These are phyloP conservation scores for Syzygium malaccense DNA, from an alignment of 441 rosid genomes.

Conservation along the genomic window DNA sequence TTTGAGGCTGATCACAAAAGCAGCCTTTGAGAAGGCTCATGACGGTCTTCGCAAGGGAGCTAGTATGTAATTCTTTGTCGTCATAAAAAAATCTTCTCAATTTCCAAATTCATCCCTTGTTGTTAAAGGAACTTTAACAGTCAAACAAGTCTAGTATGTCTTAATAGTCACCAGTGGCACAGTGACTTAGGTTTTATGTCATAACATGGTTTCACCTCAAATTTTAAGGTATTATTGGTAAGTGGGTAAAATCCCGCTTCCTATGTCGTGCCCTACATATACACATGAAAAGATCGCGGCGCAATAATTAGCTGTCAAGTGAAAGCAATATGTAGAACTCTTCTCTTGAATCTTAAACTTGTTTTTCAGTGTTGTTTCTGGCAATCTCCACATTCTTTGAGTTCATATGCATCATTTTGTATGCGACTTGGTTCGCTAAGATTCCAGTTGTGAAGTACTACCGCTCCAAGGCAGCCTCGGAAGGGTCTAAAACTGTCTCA, in stretches of 20 bases:
- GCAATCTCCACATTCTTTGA: constrained; percentile 24
- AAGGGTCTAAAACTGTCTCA: constrained; percentile 24
- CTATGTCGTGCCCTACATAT: neutral
- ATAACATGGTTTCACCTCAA: neutral
- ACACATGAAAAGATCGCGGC: neutral
- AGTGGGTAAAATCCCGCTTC: neutral
- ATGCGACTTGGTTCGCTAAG: constrained; percentile 18
- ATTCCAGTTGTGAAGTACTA: constrained; percentile 33
- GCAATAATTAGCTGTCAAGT: neutral
- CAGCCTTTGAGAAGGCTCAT: constrained; percentile 19
- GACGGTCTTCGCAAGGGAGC: constrained; percentile 28
- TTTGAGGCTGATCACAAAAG: constrained; percentile 28
- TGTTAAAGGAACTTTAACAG: neutral
- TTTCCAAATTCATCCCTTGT: neutral
- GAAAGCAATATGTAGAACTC: neutral
- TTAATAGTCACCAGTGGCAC: neutral
- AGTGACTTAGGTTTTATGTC: neutral
- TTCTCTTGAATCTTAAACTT: neutral
- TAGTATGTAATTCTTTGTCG: constrained; percentile 5
- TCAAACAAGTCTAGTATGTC: neutral
- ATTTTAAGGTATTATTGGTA: neutral
- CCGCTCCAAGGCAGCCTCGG: constrained; percentile 23
- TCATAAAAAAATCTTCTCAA: neutral
- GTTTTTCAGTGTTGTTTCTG: constrained; percentile 16
- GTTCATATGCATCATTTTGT: constrained; percentile 17